Evolutionary conservation across 1,284 basidiomycete genomes (phyloP), one percentile per base, ranked within the genome.

Genomic region (Porodaedalea pini): DNA sequence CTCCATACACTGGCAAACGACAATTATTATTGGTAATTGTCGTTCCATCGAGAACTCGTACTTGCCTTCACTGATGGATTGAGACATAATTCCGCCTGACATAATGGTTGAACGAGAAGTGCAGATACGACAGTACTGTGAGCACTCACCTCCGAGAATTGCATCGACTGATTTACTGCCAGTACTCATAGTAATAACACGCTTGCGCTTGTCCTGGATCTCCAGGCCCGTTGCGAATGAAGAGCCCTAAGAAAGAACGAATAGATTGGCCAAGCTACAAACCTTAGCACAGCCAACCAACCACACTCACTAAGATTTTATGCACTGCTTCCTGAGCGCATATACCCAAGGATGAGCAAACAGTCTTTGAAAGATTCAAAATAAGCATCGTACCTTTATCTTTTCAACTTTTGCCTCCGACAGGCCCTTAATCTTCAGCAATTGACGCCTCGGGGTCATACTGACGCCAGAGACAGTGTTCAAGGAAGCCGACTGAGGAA

Each of bases 371-470:
- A 40, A 27, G 47, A 17, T 44, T 41, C 37, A 62, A 19, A 48
- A 47, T 58, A 50, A 37, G 23, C 56, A n/a, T 56, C 48, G 52
- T 59, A 85, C 93, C 77, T 96, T 96, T 66, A 97, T 90, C 70
- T 97, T 97, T 68, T 97, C 94, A 0, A 97, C 92, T 70, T 97
- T 97, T 1, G 94, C 90, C 64, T 92, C 90, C 2, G 90, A 92
- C 80, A 90, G 86, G 29, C 88, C 88, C 86, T 97, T 97, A 66
- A 97, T 92, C 70, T 95, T 96, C 57, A 93, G 75, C 67, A 97
- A 76, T 57, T 93, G 90, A 62, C 90, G 81, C 58, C 92, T 78
- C 0, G 94, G 92, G 1, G 90, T 93, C 86, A 91, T 92, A 61
- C 82, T 87, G 7, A 91, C 88, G 2, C 89, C 89, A 52, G 87